These are phyloP conservation scores for Spongospora subterranea DNA, from an alignment of 208 protist genomes.

Conservation along the genomic window DNA sequence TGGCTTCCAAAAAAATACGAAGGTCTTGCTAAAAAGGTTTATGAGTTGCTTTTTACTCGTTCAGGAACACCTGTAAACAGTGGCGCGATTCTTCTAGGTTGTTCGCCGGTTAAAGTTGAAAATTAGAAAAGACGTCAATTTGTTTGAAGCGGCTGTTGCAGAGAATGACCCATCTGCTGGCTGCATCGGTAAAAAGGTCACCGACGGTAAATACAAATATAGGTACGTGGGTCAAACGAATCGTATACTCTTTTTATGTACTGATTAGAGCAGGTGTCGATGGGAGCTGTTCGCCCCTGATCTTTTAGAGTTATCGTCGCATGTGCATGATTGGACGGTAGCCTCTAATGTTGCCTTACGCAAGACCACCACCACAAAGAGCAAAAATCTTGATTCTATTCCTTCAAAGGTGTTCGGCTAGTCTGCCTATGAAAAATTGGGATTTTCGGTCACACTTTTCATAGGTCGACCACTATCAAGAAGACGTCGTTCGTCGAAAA, in stretches of 20 bases:
- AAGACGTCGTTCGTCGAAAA: constrained; percentile 10
- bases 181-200: background rate
- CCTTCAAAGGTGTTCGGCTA: background rate
- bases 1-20: constrained; percentile 48
- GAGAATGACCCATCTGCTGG: background rate
- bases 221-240: background rate
- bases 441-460: background rate
- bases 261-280: background rate
- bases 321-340: background rate
- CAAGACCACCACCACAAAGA: background rate
- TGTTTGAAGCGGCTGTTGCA: background rate
- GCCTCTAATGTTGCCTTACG: constrained; percentile 5
- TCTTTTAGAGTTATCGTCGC: constrained; percentile 19
- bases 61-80: background rate
- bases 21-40: background rate
- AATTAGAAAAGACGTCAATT: constrained; percentile 17
- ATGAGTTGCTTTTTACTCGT: background rate
- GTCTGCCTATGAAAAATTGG: background rate
- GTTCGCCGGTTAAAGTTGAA: constrained; percentile 31
- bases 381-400: background rate
- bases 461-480: background rate
- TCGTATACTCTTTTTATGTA: background rate
- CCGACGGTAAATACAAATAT: background rate
- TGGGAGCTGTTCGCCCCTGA: constrained; percentile 45
- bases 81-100: too few relatives aligned